These are phyloP conservation scores for Tolypocladium pustulatum DNA, from an alignment of 2,329 filamentous ascomycete species.

Conservation along the genomic window DNA sequence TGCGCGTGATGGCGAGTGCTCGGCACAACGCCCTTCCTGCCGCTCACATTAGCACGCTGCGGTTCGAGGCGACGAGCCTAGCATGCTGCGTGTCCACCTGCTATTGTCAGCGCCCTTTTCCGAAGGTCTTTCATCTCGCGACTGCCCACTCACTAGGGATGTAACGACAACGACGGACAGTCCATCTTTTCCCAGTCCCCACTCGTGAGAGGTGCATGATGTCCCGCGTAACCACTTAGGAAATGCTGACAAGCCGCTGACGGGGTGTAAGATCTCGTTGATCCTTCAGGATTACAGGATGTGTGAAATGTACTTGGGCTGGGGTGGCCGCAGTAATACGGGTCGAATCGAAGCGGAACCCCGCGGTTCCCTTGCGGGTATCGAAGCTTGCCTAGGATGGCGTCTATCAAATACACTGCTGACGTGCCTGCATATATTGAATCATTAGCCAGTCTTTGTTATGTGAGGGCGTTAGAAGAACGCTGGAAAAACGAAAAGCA, in stretches of 20 bases:
- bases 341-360: background rate
- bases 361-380: background rate
- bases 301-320: background rate
- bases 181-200: background rate
- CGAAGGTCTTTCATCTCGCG: background rate
- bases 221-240: background rate
- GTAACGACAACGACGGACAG: background rate
- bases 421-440: background rate
- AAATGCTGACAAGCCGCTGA: background rate
- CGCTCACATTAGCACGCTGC: background rate
- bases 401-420: background rate
- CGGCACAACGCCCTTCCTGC: background rate
- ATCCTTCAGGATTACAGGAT: background rate
- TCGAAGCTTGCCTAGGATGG: background rate
- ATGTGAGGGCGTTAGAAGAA: background rate
- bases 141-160: background rate
- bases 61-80: background rate
- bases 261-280: background rate
- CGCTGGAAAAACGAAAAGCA: background rate
- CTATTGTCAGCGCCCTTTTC: background rate
- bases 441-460: background rate
- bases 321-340: background rate
- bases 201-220: background rate
- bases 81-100: background rate
- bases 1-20: background rate